Percentiles rank a stretch among this genome's conserved stretches.
These are phyloP conservation scores for Leccinellum rugosiceps DNA, from an alignment of 768 basidiomycete genomes.

Conservation along the genomic window DNA sequence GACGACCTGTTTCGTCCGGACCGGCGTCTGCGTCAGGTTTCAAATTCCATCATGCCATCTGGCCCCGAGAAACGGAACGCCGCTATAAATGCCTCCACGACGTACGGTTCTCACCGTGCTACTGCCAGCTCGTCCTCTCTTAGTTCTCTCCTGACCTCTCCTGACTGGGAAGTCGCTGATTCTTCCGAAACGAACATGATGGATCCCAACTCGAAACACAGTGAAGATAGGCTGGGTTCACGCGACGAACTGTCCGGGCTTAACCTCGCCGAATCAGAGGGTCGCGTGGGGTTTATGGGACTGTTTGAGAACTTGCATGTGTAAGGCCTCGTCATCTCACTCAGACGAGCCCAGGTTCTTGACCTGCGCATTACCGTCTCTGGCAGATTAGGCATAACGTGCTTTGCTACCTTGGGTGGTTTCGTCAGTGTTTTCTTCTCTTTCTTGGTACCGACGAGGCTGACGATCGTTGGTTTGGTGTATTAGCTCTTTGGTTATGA, in stretches of 20 bases:
- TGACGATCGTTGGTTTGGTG: not conserved
- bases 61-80: not conserved
- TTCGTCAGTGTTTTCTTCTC: slow-evolving; percentile 21
- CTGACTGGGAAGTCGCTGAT: slow-evolving; percentile 6
- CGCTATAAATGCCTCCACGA: slow-evolving; percentile 13
- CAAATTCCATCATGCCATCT: not conserved
- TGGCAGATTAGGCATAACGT: slow-evolving; percentile 29
- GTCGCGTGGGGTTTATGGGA: slow-evolving; percentile 23
- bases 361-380: not conserved
- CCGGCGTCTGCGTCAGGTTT: not conserved
- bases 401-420: slow-evolving; percentile 31
- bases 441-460: not conserved
- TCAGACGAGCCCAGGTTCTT: not conserved
- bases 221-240: not conserved
- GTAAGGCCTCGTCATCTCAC: slow-evolving; percentile 10
- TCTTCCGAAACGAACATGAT: slow-evolving; percentile 9
- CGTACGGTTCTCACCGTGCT: not conserved
- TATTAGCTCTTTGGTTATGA: slow-evolving; percentile 32
- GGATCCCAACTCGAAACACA: not conserved
- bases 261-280: slow-evolving; percentile 16
- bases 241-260: slow-evolving; percentile 4
- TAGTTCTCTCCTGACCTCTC: not conserved
- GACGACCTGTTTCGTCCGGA: not conserved
- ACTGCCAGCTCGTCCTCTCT: slow-evolving; percentile 17
- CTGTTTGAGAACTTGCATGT: slow-evolving; percentile 28